Base-by-base conservation (phyloP, 2,329 filamentous ascomycete species). In the Ramularia endophylla region DNA sequence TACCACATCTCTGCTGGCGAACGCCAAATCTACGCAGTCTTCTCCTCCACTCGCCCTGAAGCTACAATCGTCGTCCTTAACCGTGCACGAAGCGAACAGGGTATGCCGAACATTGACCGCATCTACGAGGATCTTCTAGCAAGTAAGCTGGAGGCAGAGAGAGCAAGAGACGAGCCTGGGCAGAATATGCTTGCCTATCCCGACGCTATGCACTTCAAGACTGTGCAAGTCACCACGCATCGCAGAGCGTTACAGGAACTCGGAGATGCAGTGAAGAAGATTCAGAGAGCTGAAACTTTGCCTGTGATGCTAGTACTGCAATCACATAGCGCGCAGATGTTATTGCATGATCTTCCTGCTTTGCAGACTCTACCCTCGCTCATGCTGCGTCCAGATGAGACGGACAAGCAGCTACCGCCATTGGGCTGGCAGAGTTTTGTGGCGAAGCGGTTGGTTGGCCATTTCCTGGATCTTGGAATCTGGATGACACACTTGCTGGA, bases 1-100 rank as follows among this genome's bases (percentile, higher is more conserved):
- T 95, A 95, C 43, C 92, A 99, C 64, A 84, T 98, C 57, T 82
- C 83, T 32, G 82, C 88, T 9, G 88, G 89, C 3, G 90, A 98
- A 43, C 78, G 87, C 27, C 89, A 98, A 58, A 83, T 98, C 38
- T 97, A 95, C 62, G 89, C 87, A 1, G 64, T 98, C 4, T 95
- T 98, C 64, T 97, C 90, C 0, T 90, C 87, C 0, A 78, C 79
- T 0, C 83, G 77, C 49, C 75, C 81, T 9, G 81, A 92, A 55
- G 92, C 89, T 0, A 80, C 95, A 55, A 78, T 99, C 37, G 74
- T 97, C 37, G 83, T 95, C n/a, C 74, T 95, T 27, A 89, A 92
- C 59, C 85, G 83, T 57, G 81, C 77, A 33, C 83, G 82, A 52
- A 89, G 95, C 53, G 75, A 79, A 5, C 85, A 94, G 56, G 86